Evolutionary conservation across 306 rosid species (phyloP).

Genomic region (Lagenaria siceraria): DNA sequence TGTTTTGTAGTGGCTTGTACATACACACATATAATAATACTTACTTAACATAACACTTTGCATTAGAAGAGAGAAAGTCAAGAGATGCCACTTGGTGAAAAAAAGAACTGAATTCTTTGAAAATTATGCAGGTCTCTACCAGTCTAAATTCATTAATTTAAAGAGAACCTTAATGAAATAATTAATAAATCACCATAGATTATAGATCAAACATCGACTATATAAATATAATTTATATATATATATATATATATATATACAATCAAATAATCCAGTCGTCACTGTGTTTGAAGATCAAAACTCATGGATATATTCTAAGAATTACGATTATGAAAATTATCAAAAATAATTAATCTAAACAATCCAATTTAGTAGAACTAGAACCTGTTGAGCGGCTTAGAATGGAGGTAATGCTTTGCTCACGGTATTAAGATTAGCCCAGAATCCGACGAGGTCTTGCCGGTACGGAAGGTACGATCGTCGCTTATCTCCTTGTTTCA

Average conservation of each 20-base stretch:
- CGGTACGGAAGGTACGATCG: constrained; percentile 67
- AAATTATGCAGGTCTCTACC: background rate
- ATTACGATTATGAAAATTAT: background rate
- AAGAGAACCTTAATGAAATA: too few species aligned
- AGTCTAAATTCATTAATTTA: background rate
- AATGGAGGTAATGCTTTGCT: constrained; percentile 35
- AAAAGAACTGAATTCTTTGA: background rate
- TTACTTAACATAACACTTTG: background rate
- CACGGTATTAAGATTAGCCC: constrained; percentile 27
- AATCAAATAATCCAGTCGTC: background rate
- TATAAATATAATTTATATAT: too few species aligned
- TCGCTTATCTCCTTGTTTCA: constrained; percentile 30
- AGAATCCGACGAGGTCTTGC: constrained; percentile 52
- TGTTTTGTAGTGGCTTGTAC: background rate
- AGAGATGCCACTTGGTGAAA: background rate
- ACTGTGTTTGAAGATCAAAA: background rate
- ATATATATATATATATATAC: too few species aligned
- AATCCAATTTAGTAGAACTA: background rate
- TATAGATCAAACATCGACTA: background rate
- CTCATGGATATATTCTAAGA: background rate
- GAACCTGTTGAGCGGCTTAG: constrained; percentile 2
- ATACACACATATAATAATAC: background rate
- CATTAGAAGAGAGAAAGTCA: background rate
- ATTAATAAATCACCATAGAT: background rate
- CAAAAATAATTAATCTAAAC: background rate